Conservation (phyloP, 805 yeast species). For the Spathaspora arborariae region DNA sequence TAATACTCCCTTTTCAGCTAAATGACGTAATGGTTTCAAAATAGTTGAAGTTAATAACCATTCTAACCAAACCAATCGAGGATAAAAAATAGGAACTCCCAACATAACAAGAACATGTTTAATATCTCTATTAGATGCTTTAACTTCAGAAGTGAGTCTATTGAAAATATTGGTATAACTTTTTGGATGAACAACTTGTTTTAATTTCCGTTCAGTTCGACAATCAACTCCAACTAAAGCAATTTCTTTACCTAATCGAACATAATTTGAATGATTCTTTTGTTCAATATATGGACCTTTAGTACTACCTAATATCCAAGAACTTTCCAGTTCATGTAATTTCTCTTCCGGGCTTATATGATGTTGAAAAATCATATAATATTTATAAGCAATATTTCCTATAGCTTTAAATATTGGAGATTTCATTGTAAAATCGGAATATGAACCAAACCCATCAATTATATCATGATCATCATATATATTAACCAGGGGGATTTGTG, state of each 20-base stretch:
- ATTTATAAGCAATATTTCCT: constrained; percentile 78
- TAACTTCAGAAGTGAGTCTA: constrained; percentile 55
- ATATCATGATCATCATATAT: constrained; percentile 95
- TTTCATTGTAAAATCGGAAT: constrained; percentile 69
- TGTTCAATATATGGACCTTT: constrained; percentile 70
- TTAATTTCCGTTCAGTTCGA: constrained; percentile 78
- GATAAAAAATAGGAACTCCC: constrained; percentile 95
- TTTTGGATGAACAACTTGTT: constrained; percentile 48
- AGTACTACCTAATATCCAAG: constrained; percentile 59
- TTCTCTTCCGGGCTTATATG: constrained; percentile 52
- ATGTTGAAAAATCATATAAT: constrained; percentile 90
- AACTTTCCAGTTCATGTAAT: constrained; percentile 37
- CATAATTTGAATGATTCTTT: constrained; percentile 62
- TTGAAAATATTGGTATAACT: constrained; percentile 62
- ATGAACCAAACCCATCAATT: constrained; percentile 94
- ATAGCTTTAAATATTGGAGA: constrained; percentile 65
- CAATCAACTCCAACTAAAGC: constrained; percentile 84
- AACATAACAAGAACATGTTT: constrained; percentile 79
- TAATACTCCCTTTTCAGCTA: constrained; percentile 56
- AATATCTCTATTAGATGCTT: constrained; percentile 42
- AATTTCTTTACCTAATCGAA: constrained; percentile 70
- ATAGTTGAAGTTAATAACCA: constrained; percentile 56
- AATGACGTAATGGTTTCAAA: constrained; percentile 58
- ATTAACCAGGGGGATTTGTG: constrained; percentile 81
- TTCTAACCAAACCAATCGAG: constrained; percentile 90